These are phyloP conservation scores for Tricholoma furcatifolium DNA, from an alignment of 768 basidiomycete genomes.

Conservation along the genomic window DNA sequence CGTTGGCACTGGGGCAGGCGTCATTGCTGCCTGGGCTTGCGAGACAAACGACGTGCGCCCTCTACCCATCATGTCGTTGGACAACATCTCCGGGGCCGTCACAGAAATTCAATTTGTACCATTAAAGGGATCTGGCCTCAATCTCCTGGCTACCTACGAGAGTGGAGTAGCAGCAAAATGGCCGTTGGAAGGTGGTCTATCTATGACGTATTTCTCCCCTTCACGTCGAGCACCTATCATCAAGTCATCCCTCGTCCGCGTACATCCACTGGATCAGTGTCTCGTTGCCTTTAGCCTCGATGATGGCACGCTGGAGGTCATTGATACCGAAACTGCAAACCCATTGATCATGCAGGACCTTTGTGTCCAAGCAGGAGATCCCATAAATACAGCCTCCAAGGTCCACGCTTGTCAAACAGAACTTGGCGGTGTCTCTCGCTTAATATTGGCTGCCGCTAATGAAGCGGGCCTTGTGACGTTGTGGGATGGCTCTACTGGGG, in stretches of 20 bases:
- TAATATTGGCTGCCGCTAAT: constrained; percentile 62
- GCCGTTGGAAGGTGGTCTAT: constrained; percentile 34
- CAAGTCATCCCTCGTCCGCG: constrained; percentile 47
- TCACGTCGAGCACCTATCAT: constrained; percentile 42
- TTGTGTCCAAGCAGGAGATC: constrained; percentile 57
- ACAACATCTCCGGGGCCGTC: constrained; percentile 46
- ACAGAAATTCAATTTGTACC: constrained; percentile 50
- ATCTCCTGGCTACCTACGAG: constrained; percentile 54
- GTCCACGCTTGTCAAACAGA: constrained; percentile 54
- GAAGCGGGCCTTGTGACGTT: constrained; percentile 68
- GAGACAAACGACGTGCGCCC: constrained; percentile 33
- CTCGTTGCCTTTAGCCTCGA: constrained; percentile 60
- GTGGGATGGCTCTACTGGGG: constrained; percentile 70
- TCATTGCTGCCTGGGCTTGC: constrained; percentile 64
- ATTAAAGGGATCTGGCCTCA: constrained; percentile 14
- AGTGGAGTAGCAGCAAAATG: constrained; percentile 60
- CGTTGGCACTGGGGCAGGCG: constrained; percentile 68
- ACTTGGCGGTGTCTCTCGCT: constrained; percentile 46
- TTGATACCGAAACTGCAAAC: constrained; percentile 48
- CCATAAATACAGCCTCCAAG: constrained; percentile 49
- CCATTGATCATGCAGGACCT: constrained; percentile 43
- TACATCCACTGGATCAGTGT: constrained; percentile 43
- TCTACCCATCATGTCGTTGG: constrained; percentile 40
- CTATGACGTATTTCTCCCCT: constrained; percentile 40
- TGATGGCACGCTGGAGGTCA: constrained; percentile 66